phyloP scores from a whole-genome alignment of 345 rosid species.

The Rhodamnia argentea region DNA sequence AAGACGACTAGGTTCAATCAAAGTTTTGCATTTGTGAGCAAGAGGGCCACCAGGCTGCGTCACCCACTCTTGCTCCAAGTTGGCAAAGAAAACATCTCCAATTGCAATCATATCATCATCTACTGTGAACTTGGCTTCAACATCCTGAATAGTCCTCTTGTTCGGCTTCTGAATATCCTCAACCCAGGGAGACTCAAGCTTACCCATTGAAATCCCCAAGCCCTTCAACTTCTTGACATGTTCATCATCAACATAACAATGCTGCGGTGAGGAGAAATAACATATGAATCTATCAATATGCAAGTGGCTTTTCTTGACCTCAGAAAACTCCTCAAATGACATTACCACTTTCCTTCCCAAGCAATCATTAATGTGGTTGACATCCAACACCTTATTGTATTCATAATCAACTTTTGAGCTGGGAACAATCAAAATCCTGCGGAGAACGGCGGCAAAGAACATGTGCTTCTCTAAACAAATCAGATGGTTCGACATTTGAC shows the following conservation, averaged over 20 bases:
- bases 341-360: constrained; percentile 56
- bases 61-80: constrained; percentile 63
- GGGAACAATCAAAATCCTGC: constrained; percentile 64
- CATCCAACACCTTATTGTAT: constrained; percentile 57
- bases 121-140: constrained; percentile 43
- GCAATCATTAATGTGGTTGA: constrained; percentile 58
- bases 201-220: constrained; percentile 65
- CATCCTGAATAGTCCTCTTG: constrained; percentile 54
- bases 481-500: constrained; percentile 94
- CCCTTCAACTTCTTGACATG: constrained; percentile 63
- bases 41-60: constrained; percentile 93
- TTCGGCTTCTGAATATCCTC: constrained; percentile 62
- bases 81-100: constrained; percentile 82
- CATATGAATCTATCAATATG: constrained; percentile 62
- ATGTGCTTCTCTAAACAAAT: constrained; percentile 92
- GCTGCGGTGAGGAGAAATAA: constrained; percentile 61
- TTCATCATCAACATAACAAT: constrained; percentile 70
- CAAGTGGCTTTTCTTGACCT: constrained; percentile 36
- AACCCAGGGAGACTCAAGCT: constrained; percentile 68
- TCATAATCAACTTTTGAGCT: constrained; percentile 64
- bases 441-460: constrained; percentile 76
- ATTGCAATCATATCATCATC: constrained; percentile 74
- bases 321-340: constrained; percentile 62
- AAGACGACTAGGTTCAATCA: constrained; percentile 74
- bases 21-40: constrained; percentile 74